Evolutionary conservation across 305 asterid genomes (phyloP).

Genomic region (Rubia peregrina): DNA sequence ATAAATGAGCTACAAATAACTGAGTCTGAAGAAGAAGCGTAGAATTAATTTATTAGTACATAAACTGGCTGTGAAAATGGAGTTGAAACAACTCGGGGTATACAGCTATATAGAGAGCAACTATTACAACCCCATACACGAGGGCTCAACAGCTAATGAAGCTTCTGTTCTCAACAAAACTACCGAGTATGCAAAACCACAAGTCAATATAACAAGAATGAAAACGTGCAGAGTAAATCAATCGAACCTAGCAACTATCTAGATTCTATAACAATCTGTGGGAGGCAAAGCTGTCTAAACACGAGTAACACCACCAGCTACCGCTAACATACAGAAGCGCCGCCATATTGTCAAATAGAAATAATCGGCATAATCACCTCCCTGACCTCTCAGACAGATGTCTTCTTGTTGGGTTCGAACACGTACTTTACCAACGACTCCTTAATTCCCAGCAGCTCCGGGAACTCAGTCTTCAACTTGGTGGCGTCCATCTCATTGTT

Average conservation of each 20-base stretch:
- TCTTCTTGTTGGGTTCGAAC: slow-evolving; percentile 74
- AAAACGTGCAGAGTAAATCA: background rate
- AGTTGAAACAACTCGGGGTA: background rate
- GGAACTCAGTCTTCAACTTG: slow-evolving; percentile 81
- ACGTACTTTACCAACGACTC: slow-evolving; percentile 77
- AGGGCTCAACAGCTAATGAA: slow-evolving; percentile 1
- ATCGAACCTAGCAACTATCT: slow-evolving; percentile 14
- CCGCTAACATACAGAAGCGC: slow-evolving; percentile 7
- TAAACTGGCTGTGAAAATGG: background rate
- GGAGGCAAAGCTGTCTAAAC: slow-evolving; percentile 4
- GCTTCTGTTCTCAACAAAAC: background rate
- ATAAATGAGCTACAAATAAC: too few relatives aligned
- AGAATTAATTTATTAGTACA: background rate
- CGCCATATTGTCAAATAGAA: slow-evolving; percentile 7
- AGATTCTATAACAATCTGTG: slow-evolving; percentile 15
- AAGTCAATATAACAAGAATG: background rate
- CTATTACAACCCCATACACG: slow-evolving; percentile 13
- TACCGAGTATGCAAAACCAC: background rate
- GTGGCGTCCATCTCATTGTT: slow-evolving; percentile 85
- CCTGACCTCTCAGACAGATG: slow-evolving; percentile 27
- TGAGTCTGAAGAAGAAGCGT: background rate
- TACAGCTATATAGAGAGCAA: background rate
- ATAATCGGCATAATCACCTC: slow-evolving; percentile 6
- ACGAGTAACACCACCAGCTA: slow-evolving; percentile 10
- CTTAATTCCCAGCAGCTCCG: slow-evolving; percentile 70